Base-by-base conservation (phyloP, 1,139 yeast genomes). In the Suhomyces maxii region DNA sequence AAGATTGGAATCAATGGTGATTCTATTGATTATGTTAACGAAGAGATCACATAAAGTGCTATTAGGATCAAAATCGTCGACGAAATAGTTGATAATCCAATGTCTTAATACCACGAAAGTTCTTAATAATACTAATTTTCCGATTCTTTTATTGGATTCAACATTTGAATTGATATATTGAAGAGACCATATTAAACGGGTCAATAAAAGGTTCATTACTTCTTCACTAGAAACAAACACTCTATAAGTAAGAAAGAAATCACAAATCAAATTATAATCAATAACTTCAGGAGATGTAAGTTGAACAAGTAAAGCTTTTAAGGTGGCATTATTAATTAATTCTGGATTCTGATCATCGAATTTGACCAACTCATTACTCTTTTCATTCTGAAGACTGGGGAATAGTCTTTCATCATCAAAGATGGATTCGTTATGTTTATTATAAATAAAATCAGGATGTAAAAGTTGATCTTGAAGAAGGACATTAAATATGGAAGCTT, bases 91-190 rank as follows among this genome's bases (percentile, higher is more conserved):
- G 50, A 88, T 67, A 31, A 93, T 67, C 96, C 98, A 93, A 65
- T 89, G 96, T 57, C 98, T 78, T 41, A 93, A 59, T 33, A 88
- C 84, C 35, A 89, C 97, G 69, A 91, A 93, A 0, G 95, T 85
- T 55, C 98, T 77, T 35, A 91, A 79, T n/a, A 89, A 70, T 1
- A 86, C 86, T 42, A 86, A 72, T 53, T 84, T 80, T 5, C 95
- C 95, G 8, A 79, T 61, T 49, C 71, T 77, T n/a, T 66, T 63
- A 37, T 69, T 68, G 23, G 68, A 61, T 26, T 64, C 69, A 37
- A 53, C 57, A 38, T 49, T 56, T 40, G 64, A 73, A 57, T 61
- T 72, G 59, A 60, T 68, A 55, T 57, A 71, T 51, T 78, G 80
- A 35, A 89, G 64, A 25, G 91, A 81, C 96, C 97, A 89, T 12